Conservation (phyloP, 768 basidiomycete genomes). For the Collybiopsis confluens region DNA sequence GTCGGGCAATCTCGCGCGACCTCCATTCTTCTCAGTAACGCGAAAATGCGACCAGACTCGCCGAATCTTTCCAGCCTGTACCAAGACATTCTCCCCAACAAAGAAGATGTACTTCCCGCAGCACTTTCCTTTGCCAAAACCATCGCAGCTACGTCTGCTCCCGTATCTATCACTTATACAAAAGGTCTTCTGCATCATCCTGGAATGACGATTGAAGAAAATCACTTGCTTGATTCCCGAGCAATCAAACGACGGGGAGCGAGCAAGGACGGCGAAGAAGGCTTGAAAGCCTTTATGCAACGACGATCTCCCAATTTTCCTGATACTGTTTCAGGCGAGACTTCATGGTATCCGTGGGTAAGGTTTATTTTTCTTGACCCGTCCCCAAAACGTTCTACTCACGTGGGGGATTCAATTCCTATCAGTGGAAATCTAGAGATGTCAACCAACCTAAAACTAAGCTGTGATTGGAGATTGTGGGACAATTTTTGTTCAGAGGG, state of each 20-base stretch:
- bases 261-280: constrained; percentile 43
- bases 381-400: not conserved
- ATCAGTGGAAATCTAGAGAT: constrained; percentile 14
- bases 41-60: constrained; percentile 37
- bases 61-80: constrained; percentile 41
- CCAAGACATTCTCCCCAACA: constrained; percentile 39
- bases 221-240: constrained; percentile 48
- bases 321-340: constrained; percentile 29
- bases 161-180: constrained; percentile 42
- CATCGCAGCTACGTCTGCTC: constrained; percentile 45
- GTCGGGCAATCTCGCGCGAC: constrained; percentile 47
- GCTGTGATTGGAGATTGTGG: no score
- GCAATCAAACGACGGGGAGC: constrained; percentile 36
- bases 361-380: not conserved
- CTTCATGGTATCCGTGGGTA: constrained; percentile 47
- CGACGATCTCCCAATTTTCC: constrained; percentile 39
- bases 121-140: constrained; percentile 49
- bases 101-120: constrained; percentile 47
- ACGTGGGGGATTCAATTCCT: not conserved
- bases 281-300: constrained; percentile 44
- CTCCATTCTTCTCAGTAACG: constrained; percentile 45
- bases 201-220: constrained; percentile 46
- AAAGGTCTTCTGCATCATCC: constrained; percentile 52
- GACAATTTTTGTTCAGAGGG: no score
- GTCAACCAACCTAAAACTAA: constrained; percentile 1